Evolutionary conservation across 805 yeast species (phyloP), one percentile per base, ranked within the genome.

Genomic region (Yamadazyma nakazawae): DNA sequence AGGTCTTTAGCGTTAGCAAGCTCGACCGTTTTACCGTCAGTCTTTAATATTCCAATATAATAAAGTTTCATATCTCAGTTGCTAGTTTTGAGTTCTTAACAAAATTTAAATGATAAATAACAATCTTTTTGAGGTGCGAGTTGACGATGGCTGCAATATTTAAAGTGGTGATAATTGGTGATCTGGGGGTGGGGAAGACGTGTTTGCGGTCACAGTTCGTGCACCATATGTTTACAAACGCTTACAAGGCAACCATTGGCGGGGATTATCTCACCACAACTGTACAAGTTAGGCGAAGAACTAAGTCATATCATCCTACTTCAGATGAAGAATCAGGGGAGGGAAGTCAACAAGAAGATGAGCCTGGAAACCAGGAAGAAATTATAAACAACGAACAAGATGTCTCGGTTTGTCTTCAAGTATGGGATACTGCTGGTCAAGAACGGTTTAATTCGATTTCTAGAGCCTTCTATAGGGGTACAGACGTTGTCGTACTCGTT

Each of bases 11-110:
- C 90, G 26, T 85, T 76, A 6, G 89, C 71, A 44, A 94, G 76
- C 67, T 89, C 96, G 38, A 88, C 66, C 16, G 95, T 84, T 38
- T 76, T 81, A 8, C 68, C 75, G 13, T 30, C 12, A 50, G 82
- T 81, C 59, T 88, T 84, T 51, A 92, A 74, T 42, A 94, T 79
- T 39, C 97, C 98, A 53, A 94, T 82, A 67, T 91, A 92, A 68
- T 82, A 90, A 50, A 94, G 78, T 78, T 89, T 90, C 99, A 94
- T 94, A 21, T 14, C 19, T n/a, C 9, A 30, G 34, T 30, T 21
- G 24, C 24, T 21, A 21, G 24, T 5, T 21, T 21, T 21, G 24
- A 21, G 24, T 21, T 21, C 24, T 21, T 21, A 7, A 10, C 9
- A 28, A 13, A 28, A 28, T 28, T 12, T 28, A 28, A 28, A 21